Conservation (phyloP, 306 rosid genomes). For the Dryas alaskensis region DNA sequence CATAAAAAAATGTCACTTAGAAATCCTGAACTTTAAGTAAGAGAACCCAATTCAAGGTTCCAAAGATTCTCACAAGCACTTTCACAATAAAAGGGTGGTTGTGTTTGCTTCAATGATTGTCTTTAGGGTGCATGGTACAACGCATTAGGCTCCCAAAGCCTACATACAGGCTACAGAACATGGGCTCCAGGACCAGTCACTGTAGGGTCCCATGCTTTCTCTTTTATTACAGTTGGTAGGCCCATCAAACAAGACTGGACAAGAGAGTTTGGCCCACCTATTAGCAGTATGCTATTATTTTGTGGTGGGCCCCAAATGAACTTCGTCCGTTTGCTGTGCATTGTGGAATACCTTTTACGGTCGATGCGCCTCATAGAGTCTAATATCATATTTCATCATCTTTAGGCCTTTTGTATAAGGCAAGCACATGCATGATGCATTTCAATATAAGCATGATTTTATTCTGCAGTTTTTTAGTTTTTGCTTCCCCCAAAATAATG, state of each 20-base stretch:
- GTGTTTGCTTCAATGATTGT: not conserved
- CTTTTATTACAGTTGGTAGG: not conserved
- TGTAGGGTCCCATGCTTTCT: not conserved
- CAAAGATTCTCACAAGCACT: conserved; percentile 7
- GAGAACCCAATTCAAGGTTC: not conserved
- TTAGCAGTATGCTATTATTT: not conserved
- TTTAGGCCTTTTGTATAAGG: not conserved
- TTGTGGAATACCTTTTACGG: not conserved
- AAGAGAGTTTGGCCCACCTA: not conserved
- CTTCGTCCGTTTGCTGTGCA: conserved; percentile 15
- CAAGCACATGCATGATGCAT: not conserved
- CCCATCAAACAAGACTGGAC: not conserved
- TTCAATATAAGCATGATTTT: not conserved
- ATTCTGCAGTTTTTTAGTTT: not conserved
- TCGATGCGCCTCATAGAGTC: not conserved
- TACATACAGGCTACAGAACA: not conserved
- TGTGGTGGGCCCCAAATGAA: conserved; percentile 28
- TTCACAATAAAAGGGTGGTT: not conserved
- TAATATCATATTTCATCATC: not conserved
- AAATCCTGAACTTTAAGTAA: not conserved
- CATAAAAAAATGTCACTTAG: no score
- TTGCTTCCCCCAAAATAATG: not conserved
- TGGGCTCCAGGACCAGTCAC: not conserved
- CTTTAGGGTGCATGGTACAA: no score
- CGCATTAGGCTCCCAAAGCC: no score